A percentile compares a stretch with the other conserved stretches of the same genome.
Conservation (phyloP, 306 rosid species). For the Quillaja saponaria region DNA sequence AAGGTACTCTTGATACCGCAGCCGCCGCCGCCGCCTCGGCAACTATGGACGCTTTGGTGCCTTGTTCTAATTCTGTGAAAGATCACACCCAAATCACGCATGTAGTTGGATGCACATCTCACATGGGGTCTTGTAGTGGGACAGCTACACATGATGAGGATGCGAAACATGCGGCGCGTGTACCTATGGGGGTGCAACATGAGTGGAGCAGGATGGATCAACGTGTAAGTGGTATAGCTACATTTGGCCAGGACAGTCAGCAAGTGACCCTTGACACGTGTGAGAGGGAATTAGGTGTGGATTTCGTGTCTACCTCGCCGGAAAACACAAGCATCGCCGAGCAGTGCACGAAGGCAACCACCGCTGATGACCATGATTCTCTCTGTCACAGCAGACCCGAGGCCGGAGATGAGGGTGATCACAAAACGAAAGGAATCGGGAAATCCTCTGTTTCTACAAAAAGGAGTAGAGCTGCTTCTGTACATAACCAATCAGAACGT, state of each 20-base stretch:
- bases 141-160: constrained; percentile 23
- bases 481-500: constrained; percentile 96
- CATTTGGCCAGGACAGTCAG: constrained; percentile 56
- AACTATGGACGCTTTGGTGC: constrained; percentile 77
- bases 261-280: constrained; percentile 48
- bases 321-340: constrained; percentile 58
- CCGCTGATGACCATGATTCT: constrained; percentile 75
- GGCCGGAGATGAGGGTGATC: too few species aligned
- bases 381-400: constrained; percentile 71
- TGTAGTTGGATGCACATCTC: constrained; percentile 42
- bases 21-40: constrained; percentile 25
- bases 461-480: constrained; percentile 83
- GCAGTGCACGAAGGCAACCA: constrained; percentile 44
- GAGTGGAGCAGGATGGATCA: constrained; percentile 52
- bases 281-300: constrained; percentile 48
- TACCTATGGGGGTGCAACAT: neutral
- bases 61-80: constrained; percentile 47
- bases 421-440: constrained; percentile 43
- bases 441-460: constrained; percentile 68
- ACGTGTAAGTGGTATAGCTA: constrained; percentile 54
- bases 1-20: neutral
- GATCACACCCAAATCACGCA: constrained; percentile 23
- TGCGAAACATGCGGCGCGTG: constrained; percentile 29
- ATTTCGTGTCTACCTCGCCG: constrained; percentile 55
- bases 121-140: constrained; percentile 50